Percentiles rank a stretch among this genome's conserved stretches.
Conservation (phyloP, 2,329 filamentous ascomycete species). For the Capronia americana region DNA sequence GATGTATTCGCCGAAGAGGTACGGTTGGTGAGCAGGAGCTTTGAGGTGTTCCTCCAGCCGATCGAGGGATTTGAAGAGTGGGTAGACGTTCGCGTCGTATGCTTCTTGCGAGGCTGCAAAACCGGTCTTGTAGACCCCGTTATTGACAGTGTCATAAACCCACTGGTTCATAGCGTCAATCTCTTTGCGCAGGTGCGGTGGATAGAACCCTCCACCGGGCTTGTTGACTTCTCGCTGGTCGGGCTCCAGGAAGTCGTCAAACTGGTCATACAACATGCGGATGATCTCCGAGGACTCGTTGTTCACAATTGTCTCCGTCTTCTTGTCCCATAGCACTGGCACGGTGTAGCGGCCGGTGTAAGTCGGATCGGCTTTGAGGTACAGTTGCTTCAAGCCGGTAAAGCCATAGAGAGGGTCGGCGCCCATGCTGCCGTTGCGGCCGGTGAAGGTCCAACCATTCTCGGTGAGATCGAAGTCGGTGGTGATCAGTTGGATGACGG, state of each 20-base stretch:
- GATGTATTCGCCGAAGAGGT: constrained; percentile 72
- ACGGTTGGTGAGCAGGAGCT: constrained; percentile 61
- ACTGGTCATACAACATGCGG: constrained; percentile 78
- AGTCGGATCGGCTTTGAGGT: constrained; percentile 71
- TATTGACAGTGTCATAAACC: constrained; percentile 70
- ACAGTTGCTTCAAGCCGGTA: constrained; percentile 74
- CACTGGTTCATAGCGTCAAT: constrained; percentile 79
- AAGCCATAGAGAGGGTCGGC: constrained; percentile 75
- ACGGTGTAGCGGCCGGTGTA: constrained; percentile 81
- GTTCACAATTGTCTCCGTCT: constrained; percentile 75
- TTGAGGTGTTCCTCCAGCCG: constrained; percentile 72
- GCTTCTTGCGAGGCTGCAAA: constrained; percentile 79
- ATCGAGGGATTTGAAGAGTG: constrained; percentile 76
- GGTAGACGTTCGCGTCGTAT: constrained; percentile 72
- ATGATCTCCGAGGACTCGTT: constrained; percentile 90
- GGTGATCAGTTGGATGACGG: constrained; percentile 57
- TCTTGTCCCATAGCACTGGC: constrained; percentile 81
- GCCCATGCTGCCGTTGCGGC: constrained; percentile 60
- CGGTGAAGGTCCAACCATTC: constrained; percentile 77
- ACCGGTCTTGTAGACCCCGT: constrained; percentile 66
- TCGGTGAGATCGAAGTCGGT: constrained; percentile 51
- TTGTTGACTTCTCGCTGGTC: constrained; percentile 61
- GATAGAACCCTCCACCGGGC: constrained; percentile 60
- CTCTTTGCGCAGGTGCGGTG: constrained; percentile 61
- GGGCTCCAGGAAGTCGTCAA: constrained; percentile 69